These are phyloP conservation scores for Oxytropis ochrocephala DNA, from an alignment of 306 rosid species.

Conservation along the genomic window DNA sequence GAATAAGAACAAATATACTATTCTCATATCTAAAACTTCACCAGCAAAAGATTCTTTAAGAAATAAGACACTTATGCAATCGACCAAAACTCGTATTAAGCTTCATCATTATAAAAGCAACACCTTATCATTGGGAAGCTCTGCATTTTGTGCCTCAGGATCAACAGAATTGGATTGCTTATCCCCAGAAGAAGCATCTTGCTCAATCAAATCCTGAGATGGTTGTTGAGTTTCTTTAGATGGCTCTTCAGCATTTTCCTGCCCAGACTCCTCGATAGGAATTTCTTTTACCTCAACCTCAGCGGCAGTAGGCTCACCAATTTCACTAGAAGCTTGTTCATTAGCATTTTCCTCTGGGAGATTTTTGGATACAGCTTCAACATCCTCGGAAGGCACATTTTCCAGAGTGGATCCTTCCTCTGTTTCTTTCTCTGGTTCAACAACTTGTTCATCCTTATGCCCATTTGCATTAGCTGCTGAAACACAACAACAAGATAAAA, in stretches of 20 bases:
- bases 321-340: constrained; percentile 26
- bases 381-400: constrained; percentile 19
- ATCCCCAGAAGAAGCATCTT: constrained; percentile 29
- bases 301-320: constrained; percentile 14
- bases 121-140: constrained; percentile 65
- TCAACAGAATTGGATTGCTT: constrained; percentile 28
- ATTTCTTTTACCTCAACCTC: constrained; percentile 14
- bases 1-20: not conserved
- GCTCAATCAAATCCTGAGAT: constrained; percentile 28
- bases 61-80: not conserved
- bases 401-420: constrained; percentile 25
- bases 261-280: constrained; percentile 31
- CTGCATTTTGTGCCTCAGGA: constrained; percentile 26
- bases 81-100: not conserved
- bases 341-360: constrained; percentile 6
- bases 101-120: not conserved
- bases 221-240: constrained; percentile 35
- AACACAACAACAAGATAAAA: not conserved
- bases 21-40: not conserved
- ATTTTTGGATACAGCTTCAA: constrained; percentile 33
- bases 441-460: constrained; percentile 37
- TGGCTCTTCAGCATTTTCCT: constrained; percentile 35
- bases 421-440: constrained; percentile 25
- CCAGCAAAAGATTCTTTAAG: not conserved
- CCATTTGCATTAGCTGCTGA: constrained; percentile 63